Evolutionary conservation across 2,329 filamentous ascomycete species (phyloP), one percentile per base, ranked within the genome.

Genomic region (Cladosporium sphaerospermum): DNA sequence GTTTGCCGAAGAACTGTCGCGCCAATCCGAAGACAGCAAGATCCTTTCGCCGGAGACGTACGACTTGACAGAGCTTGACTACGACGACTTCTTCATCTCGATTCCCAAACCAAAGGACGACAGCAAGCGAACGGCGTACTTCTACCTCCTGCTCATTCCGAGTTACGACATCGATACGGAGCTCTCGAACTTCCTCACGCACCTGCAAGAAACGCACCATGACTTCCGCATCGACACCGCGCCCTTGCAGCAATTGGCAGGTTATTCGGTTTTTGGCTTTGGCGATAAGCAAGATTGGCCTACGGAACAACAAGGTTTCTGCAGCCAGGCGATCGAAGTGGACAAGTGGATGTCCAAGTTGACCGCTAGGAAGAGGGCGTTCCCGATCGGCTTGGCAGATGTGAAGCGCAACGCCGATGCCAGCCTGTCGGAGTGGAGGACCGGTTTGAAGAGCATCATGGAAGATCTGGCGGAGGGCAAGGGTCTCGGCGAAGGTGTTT

Each of bases 281-380:
- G 92, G 92, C 14, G 92, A 97, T 67, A 83, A 81, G 57, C 88
- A 95, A 67, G 89, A 88, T 54, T 99, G 93, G 92, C 89, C 90
- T 1, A 89, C 86, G 0, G 90, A 96, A 70, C 82, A 85, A 55
- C 88, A 93, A 61, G 92, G 92, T 0, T 99, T 91, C 71, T 96
- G 92, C 67, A 90, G 89, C 57, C 92, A 97, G 67, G 92, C 92
- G 1, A 88, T 85, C 64, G 85, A 96, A 61, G 77, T 95, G 3
- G 92, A 99, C 67, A 90, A 84, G 67, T 97, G 93, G 92, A 88
- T 99, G 87, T 90, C 92, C n/a, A 95, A 90, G 67, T 73, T 99
- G 63, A 96, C 91, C 0, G 85, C 82, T 1, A 81, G 86, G 57
- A 96, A 92, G 72, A 79, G 91, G 65, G 91, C 89, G 1, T 97